Conservation (phyloP, 2,329 filamentous ascomycete species). For the Fusarium sp. region DNA sequence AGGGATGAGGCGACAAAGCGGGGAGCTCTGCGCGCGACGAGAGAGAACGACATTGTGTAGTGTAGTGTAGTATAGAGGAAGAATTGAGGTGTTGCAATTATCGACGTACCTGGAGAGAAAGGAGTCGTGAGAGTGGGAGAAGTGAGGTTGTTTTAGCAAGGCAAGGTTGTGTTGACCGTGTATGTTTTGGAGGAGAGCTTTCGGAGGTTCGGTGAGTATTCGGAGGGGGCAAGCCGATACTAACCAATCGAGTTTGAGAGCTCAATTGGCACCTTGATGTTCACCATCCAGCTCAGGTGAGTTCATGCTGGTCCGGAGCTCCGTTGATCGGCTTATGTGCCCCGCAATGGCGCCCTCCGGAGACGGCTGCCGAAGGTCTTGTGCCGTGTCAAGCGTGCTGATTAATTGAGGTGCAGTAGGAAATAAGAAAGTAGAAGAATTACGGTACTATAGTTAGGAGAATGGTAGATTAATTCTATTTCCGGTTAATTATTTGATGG, state of each 20-base stretch:
- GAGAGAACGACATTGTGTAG: slow-evolving; percentile 40
- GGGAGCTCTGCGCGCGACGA: slow-evolving; percentile 39
- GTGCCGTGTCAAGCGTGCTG: too few species aligned
- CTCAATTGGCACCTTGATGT: slow-evolving; percentile 5
- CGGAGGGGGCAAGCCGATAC: slow-evolving; percentile 27
- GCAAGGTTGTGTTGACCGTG: slow-evolving; percentile 20
- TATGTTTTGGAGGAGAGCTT: slow-evolving; percentile 23
- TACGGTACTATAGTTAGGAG: too few species aligned
- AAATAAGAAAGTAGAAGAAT: too few species aligned
- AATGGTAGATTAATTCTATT: neutral
- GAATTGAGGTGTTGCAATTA: slow-evolving; percentile 1
- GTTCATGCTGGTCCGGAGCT: slow-evolving; percentile 23
- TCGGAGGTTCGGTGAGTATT: slow-evolving; percentile 26
- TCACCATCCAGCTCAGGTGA: neutral
- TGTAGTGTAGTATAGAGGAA: slow-evolving; percentile 12
- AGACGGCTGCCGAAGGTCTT: slow-evolving; percentile 17
- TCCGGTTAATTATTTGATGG: neutral
- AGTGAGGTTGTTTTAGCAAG: slow-evolving; percentile 11
- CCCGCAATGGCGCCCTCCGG: slow-evolving; percentile 39
- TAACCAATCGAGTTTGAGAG: slow-evolving; percentile 13
- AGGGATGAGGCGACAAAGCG: slow-evolving; percentile 35
- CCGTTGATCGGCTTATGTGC: slow-evolving; percentile 41
- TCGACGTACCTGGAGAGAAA: slow-evolving; percentile 33
- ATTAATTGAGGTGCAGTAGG: too few species aligned
- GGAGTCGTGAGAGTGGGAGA: slow-evolving; percentile 8